Base-by-base conservation (phyloP, 192 early-diverging fungal genomes). In the Coemansia sp. region DNA sequence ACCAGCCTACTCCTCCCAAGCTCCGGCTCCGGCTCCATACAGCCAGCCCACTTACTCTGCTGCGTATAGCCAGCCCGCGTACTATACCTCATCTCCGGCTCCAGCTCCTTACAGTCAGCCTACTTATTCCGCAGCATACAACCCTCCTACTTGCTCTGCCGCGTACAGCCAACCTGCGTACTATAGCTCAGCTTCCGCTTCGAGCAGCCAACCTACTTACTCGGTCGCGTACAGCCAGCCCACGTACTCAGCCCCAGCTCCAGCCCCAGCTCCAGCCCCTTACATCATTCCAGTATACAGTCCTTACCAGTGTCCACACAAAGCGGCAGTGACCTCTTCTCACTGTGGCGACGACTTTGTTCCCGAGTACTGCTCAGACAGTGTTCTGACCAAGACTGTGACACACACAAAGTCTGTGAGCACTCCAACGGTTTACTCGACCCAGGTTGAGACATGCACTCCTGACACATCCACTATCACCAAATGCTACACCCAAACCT, bases 351-450 rank as follows among this genome's bases (percentile, higher is more conserved):
- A 47, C 14, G 31, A 47, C 45, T 30, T 15, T 30, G n/a, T 25
- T 2, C 26, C 45, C 15, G 45, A 47, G 45, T 47, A 30, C n/a
- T 30, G 26, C n/a, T n/a, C n/a, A n/a, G n/a, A n/a, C n/a, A n/a
- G n/a, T n/a, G 32, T 33, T 11, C 32, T 29, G 15, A 31, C 15
- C 31, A 26, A 26, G 15, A 51, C 48, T 9, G 26, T 19, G 29
- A 35, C 19, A 2, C 34, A 13, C 15, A 14, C 19, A n/a, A n/a
- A n/a, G n/a, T 47, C 50, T 4, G 30, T 34, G n/a, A 46, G 38
- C 25, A 30, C 54, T 8, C 55, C 64, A 7, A 68, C 71, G 8
- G 29, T 63, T 23, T 68, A 67, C 56, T 63, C 71, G 19, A 74
- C 71, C 3, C 36, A 58, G 31, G 49, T 56, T 3, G 51, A 68